phyloP scores from a whole-genome alignment of 2,329 filamentous ascomycete species.

The Botrytis porri region DNA sequence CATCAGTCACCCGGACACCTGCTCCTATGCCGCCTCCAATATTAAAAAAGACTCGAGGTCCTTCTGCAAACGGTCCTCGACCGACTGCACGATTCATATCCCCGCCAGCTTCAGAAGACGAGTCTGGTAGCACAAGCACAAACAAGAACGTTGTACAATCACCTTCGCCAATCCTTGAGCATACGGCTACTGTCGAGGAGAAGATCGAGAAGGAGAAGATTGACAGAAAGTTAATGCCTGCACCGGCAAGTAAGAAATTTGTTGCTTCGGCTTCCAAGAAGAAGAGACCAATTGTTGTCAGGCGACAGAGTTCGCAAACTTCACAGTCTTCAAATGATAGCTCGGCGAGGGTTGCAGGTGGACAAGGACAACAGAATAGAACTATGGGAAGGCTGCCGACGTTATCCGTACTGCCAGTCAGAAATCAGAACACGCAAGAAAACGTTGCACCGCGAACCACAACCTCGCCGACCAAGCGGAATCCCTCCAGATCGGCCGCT shows the following conservation, averaged over 20 bases:
- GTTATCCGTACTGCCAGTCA: neutral
- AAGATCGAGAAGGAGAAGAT: conserved; percentile 23
- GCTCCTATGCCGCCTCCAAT: conserved; percentile 52
- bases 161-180: conserved; percentile 27
- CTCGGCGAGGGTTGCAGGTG: conserved; percentile 18
- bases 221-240: conserved; percentile 20
- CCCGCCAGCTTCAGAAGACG: conserved; percentile 49
- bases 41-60: conserved; percentile 56
- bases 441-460: conserved; percentile 2
- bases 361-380: conserved; percentile 2
- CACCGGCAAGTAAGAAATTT: conserved; percentile 41
- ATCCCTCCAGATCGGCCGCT: neutral
- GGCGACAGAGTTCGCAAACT: conserved; percentile 49
- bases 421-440: conserved; percentile 10
- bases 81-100: conserved; percentile 61
- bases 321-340: conserved; percentile 41
- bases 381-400: conserved; percentile 1
- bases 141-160: conserved; percentile 29
- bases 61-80: conserved; percentile 51
- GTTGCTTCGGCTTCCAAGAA: conserved; percentile 45
- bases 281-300: conserved; percentile 46
- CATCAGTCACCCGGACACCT: conserved; percentile 37
- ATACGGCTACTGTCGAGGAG: conserved; percentile 23
- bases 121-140: conserved; percentile 41
- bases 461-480: conserved; percentile 14